phyloP scores from a whole-genome alignment of 768 basidiomycete genomes.

The Mycena chlorophos region DNA sequence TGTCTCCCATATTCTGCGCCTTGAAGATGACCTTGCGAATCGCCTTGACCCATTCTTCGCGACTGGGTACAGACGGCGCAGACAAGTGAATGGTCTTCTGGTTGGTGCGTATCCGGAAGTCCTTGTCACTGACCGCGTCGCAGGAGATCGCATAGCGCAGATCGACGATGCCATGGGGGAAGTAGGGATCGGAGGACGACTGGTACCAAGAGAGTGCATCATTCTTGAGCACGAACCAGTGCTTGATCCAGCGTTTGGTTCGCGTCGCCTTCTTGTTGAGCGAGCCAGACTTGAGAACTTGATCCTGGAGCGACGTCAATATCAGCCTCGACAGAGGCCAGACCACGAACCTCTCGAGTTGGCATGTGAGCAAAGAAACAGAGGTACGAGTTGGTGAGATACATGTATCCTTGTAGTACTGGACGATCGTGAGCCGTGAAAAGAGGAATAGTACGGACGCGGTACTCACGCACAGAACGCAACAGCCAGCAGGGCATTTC shows the following conservation, averaged over 20 bases:
- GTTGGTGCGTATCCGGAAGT: conserved; percentile 81
- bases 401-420: conserved; percentile 98
- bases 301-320: conserved; percentile 55
- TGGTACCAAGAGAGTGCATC: conserved; percentile 97
- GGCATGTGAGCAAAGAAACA: conserved; percentile 99
- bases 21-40: conserved; percentile 94
- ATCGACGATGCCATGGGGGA: conserved; percentile 95
- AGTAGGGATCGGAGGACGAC: conserved; percentile 94
- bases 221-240: conserved; percentile 97
- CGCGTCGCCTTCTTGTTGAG: conserved; percentile 85
- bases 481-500: conserved; percentile 96
- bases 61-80: conserved; percentile 78
- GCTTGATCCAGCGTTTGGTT: conserved; percentile 90
- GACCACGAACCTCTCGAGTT: conserved; percentile 66
- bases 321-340: conserved; percentile 4
- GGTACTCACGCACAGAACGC: conserved; percentile 78
- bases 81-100: conserved; percentile 71
- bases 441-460: not conserved
- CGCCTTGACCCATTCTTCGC: conserved; percentile 95
- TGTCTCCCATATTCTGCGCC: conserved; percentile 94
- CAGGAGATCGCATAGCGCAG: conserved; percentile 91
- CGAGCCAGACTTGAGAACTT: conserved; percentile 89
- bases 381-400: conserved; percentile 87
- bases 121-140: conserved; percentile 74
- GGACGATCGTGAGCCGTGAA: conserved; percentile 12